Percentiles rank a stretch among this genome's conserved stretches.
phyloP scores from a whole-genome alignment of 2,329 filamentous ascomycete species.

The Orbilia javanica region DNA sequence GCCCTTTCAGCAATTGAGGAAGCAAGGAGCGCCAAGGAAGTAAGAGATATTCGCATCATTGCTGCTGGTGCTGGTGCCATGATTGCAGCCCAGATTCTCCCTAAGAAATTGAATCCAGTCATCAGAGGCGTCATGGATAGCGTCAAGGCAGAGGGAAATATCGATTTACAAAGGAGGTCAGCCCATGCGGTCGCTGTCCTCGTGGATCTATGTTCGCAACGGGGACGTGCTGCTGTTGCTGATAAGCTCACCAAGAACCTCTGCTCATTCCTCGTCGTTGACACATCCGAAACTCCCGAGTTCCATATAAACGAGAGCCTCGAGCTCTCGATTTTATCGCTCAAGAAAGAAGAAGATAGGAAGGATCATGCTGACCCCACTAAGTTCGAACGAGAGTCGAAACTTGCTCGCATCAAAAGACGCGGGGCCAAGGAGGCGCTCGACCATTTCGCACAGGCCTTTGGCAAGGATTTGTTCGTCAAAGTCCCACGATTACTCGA shows the following conservation, averaged over 20 bases:
- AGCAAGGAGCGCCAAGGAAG: constrained; percentile 81
- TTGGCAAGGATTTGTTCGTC: constrained; percentile 81
- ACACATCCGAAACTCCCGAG: constrained; percentile 96
- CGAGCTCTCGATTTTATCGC: constrained; percentile 84
- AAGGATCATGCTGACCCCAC: constrained; percentile 91
- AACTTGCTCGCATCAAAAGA: constrained; percentile 87
- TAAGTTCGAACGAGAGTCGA: constrained; percentile 89
- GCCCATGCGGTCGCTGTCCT: constrained; percentile 85
- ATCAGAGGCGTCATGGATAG: constrained; percentile 99
- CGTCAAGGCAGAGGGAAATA: constrained; percentile 92
- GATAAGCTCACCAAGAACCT: constrained; percentile 96
- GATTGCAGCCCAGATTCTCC: constrained; percentile 85
- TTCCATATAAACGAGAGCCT: constrained; percentile 85
- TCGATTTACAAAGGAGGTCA: constrained; percentile 87
- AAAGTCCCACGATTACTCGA: constrained; percentile 83
- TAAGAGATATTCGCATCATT: constrained; percentile 85
- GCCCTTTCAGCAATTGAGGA: constrained; percentile 81
- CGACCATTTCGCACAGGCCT: constrained; percentile 84
- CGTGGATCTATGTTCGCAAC: constrained; percentile 85
- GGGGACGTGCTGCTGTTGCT: constrained; percentile 83
- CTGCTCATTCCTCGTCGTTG: constrained; percentile 97
- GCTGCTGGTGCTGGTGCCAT: constrained; percentile 88
- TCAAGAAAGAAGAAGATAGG: constrained; percentile 96
- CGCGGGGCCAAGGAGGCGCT: constrained; percentile 94
- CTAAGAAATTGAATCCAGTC: constrained; percentile 90